Base-by-base conservation (phyloP, 768 basidiomycete species). In the Coprinopsis strossmayeri region DNA sequence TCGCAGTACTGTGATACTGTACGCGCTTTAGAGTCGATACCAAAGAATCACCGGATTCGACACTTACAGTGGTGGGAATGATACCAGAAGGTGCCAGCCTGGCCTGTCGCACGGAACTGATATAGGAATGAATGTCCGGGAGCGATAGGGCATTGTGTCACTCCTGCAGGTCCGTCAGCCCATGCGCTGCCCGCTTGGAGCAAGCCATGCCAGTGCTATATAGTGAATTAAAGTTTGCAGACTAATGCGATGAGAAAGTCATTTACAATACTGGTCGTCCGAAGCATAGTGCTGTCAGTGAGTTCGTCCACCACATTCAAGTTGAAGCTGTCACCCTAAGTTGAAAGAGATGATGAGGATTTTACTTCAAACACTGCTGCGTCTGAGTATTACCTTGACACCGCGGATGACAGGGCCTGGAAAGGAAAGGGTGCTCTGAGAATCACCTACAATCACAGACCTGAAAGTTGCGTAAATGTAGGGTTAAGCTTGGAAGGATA, bases 251-350 rank as follows among this genome's bases (percentile, higher is more conserved):
- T 27, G 12, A n/a, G 15, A 4, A 41, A 23, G 15, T 9, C 15
- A 53, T 71, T 46, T 48, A 78, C 78, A 39, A 81, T 71, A 25
- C 69, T 73, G 15, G 79, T 79, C 7, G 61, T 64, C 38, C 64
- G 65, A 15, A 70, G 52, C 77, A 80, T 76, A 0, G 69, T 63
- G 0, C 65, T 61, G 43, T 82, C 77, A 0, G 61, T 65, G n/a
- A 81, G 66, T 5, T 57, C 26, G 49, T 78, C 69, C 17, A 68
- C 57, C 2, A 81, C 74, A 45, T 77, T 76, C 45, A 82, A 57
- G 21, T 49, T 34, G 55, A 78, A 74, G 20, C 54, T 56, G 46
- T 68, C 66, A 15, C 74, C 72, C 64, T 60, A 34, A 7, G 26
- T 9, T 27, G 4, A 11, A 5, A 12, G 12, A 3, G 20, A 5